Evolutionary conservation across 768 basidiomycete genomes (phyloP), one percentile per base, ranked within the genome.

Genomic region (Mycena venus): DNA sequence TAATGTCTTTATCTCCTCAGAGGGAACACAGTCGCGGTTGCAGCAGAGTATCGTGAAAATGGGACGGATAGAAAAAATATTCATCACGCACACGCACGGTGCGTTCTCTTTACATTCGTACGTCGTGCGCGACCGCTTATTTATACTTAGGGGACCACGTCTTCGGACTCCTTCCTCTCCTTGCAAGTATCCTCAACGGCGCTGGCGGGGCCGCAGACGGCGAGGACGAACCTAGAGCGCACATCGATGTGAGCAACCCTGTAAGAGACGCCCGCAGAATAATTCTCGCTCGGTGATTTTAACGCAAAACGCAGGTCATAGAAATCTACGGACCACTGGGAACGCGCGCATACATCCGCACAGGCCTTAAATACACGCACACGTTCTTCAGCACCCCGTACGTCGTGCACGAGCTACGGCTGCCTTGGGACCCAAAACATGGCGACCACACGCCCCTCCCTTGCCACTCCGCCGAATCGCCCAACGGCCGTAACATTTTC

Each of bases 51-150:
- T 68, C 2, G 87, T 96, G n/a, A 94, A 91, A 82, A 93, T 95
- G 91, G 92, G 94, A 34, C 92, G 82, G 79, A 92, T 96, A 59
- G 88, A 90, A 72, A 96, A 95, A 82, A 90, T 97, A 31, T 96
- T 96, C 81, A 91, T 97, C 72, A 96, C 96, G 1, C 96, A 97
- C 83, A 94, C 94, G 0, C 96, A 97, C 84, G 95, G 96, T 95
- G 68, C 38, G 85, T 78, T 29, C 15, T 32, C 19, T 38, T 3
- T 34, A 8, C 31, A 34, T 19, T n/a, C 38, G 42, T 60, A 47
- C 32, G 2, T 31, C 23, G 32, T 49, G 29, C 34, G 40, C 51
- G 40, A 31, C 23, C 66, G 23, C 42, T 75, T 29, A 38, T 29
- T 36, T 59, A 38, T 51, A 25, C 40, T 73, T 78, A 95, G 95